phyloP scores from a whole-genome alignment of 2,329 filamentous ascomycete genomes.

The Fusarium brevicatenulatum region DNA sequence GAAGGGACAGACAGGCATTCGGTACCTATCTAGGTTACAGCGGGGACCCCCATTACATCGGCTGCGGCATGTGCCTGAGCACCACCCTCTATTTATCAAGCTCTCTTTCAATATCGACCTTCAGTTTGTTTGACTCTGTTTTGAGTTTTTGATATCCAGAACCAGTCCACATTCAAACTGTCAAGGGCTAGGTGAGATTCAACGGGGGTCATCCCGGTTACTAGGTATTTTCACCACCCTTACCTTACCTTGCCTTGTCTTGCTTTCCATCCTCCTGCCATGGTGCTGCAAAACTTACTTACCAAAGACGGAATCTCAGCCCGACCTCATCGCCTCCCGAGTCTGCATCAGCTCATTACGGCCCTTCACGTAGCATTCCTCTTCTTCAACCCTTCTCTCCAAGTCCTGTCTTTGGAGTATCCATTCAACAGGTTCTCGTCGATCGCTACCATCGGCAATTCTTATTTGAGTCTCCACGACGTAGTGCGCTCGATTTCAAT shows the following conservation, averaged over 20 bases:
- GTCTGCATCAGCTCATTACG: constrained; percentile 44
- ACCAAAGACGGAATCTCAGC: constrained; percentile 32
- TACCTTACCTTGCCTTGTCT: constrained; percentile 18
- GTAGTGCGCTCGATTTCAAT: constrained; percentile 1
- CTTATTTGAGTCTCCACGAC: constrained; percentile 3
- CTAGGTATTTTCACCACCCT: constrained; percentile 36
- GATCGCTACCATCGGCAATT: not conserved
- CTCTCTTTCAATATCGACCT: constrained; percentile 23
- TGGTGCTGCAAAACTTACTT: constrained; percentile 19
- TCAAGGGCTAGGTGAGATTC: constrained; percentile 25
- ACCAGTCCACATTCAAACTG: constrained; percentile 15
- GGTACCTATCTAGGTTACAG: not conserved
- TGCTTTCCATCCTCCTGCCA: constrained; percentile 12
- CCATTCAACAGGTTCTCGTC: constrained; percentile 6
- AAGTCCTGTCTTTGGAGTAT: constrained; percentile 21
- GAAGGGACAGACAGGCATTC: constrained; percentile 4
- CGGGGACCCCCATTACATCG: constrained; percentile 20
- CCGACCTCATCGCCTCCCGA: constrained; percentile 35
- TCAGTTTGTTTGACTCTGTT: constrained; percentile 32
- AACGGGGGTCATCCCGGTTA: constrained; percentile 42
- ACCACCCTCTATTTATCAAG: constrained; percentile 23
- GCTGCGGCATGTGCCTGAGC: constrained; percentile 31
- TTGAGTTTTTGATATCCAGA: constrained; percentile 33
- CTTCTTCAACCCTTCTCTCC: constrained; percentile 25
- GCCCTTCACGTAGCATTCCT: constrained; percentile 39